Evolutionary conservation across 352 stramenopile species (phyloP), one percentile per base, ranked within the genome.

Genomic region (Globisporangium canariense): DNA sequence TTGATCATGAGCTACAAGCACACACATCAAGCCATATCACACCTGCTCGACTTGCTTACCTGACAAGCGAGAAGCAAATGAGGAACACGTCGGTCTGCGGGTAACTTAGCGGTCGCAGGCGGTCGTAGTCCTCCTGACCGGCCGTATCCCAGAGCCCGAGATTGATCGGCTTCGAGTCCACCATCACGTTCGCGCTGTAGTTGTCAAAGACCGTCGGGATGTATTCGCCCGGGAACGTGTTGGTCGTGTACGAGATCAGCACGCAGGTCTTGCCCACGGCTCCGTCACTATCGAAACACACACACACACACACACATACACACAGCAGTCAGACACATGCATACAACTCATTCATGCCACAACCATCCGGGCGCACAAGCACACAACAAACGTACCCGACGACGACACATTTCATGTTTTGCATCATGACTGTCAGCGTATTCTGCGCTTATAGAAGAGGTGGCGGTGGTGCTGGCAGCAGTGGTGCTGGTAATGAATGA

Each of bases 91-190:
- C 93, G 20, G 96, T 99, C 74, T 98, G 90, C 13, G 95, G 95
- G 77, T 99, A 99, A 62, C 88, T 98, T 50, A 99, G 75, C 55
- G 95, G 94, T 36, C 96, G 88, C 59, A 99, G 70, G 32, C 94
- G 87, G 69, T 99, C 96, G 75, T 99, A 99, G 79, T 99, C 96
- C 66, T 98, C 96, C 74, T 99, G 95, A 50, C 96, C 96, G 18
- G 96, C 96, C 2, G 96, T 99, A 87, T 99, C 96, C 96, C 96
- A 99, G 16, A 99, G 79, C 34, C 94, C 94, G 28, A 99, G 73
- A 74, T 98, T 98, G 73, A 99, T 97, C 36, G 94, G 95, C 67
- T 97, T 95, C 68, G 85, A 88, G 68, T 98, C 91, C 57, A 98
- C 92, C 83, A 96, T 96, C 41, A 97, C 89, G 60, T 96, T 97